phyloP scores from a whole-genome alignment of 2,329 filamentous ascomycete genomes.

The Cryphonectria japonica region DNA sequence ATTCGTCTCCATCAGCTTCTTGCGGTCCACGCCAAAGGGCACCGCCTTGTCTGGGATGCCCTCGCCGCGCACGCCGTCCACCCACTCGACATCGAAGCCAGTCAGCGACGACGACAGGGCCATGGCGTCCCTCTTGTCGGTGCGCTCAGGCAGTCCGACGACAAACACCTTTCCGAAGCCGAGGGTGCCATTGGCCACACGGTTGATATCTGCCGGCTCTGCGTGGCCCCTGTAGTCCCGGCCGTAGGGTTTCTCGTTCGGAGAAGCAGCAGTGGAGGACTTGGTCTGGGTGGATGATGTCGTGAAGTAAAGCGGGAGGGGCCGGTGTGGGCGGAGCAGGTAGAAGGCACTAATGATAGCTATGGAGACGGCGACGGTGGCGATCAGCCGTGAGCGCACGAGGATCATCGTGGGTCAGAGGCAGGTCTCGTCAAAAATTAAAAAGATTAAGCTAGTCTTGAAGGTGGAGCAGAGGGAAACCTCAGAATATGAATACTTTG shows the following conservation, averaged over 20 bases:
- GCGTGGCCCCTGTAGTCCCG: slow-evolving; percentile 31
- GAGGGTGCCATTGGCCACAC: slow-evolving; percentile 35
- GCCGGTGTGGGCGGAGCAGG: slow-evolving; percentile 20
- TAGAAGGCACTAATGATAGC: slow-evolving; percentile 21
- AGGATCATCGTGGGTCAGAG: slow-evolving; percentile 21
- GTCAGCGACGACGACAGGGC: slow-evolving; percentile 50
- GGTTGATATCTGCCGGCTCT: slow-evolving; percentile 31
- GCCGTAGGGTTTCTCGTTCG: slow-evolving; percentile 23
- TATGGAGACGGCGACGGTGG: slow-evolving; percentile 9
- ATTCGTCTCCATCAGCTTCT: slow-evolving; percentile 39
- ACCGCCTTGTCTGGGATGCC: slow-evolving; percentile 43
- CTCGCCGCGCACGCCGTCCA: slow-evolving; percentile 49
- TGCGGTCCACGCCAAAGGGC: slow-evolving; percentile 40
- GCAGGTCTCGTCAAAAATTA: not conserved
- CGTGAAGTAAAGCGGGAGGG: slow-evolving; percentile 16
- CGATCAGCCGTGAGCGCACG: slow-evolving; percentile 21
- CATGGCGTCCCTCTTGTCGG: slow-evolving; percentile 56
- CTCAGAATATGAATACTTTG: not conserved
- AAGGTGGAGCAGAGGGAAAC: not conserved
- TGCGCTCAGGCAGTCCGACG: slow-evolving; percentile 53
- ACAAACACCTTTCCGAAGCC: slow-evolving; percentile 46
- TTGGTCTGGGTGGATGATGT: not conserved
- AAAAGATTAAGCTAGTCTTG: not conserved
- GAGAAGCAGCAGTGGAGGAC: not conserved
- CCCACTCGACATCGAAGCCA: slow-evolving; percentile 49